Conservation (phyloP, 108 stramenopile genomes). For the Thalassiosira profunda region DNA sequence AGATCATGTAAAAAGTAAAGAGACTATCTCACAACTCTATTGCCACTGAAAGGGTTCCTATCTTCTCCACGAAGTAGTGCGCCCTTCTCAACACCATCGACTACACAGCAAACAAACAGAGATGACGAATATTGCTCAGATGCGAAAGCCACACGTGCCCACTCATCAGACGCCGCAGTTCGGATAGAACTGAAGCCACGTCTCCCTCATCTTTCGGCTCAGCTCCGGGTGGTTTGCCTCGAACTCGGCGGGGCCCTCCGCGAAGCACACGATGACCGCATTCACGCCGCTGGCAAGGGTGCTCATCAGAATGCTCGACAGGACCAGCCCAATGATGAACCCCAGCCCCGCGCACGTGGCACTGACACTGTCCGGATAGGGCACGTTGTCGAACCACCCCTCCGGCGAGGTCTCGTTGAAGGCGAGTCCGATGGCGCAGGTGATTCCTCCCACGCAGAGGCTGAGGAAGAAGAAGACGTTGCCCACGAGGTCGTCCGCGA, state of each 20-base stretch:
- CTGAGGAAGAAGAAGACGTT: conserved; percentile 72
- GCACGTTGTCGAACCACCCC: conserved; percentile 20
- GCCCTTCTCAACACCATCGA: too few species aligned
- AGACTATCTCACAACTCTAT: too few species aligned
- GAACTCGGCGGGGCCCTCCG: conserved; percentile 86
- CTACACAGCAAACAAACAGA: too few species aligned
- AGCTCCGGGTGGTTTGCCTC: conserved; percentile 85
- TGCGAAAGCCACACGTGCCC: too few species aligned
- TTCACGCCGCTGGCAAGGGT: conserved; percentile 84
- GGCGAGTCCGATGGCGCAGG: conserved; percentile 24
- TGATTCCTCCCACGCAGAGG: conserved; percentile 58
- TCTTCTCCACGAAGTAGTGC: too few species aligned
- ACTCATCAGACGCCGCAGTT: conserved; percentile 29
- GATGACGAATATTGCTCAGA: too few species aligned
- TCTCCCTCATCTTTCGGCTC: conserved; percentile 66
- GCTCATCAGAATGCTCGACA: conserved; percentile 64
- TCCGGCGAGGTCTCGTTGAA: background rate
- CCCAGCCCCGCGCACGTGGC: conserved; percentile 48
- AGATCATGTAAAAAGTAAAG: too few species aligned
- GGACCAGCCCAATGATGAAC: conserved; percentile 72
- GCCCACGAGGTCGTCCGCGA: conserved; percentile 90
- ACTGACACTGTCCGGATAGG: background rate
- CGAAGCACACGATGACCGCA: conserved; percentile 90
- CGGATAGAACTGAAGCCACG: conserved; percentile 63
- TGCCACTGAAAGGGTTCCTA: too few species aligned